Evolutionary conservation across 768 basidiomycete species (phyloP).

Genomic region (Termitomyces titanicus): DNA sequence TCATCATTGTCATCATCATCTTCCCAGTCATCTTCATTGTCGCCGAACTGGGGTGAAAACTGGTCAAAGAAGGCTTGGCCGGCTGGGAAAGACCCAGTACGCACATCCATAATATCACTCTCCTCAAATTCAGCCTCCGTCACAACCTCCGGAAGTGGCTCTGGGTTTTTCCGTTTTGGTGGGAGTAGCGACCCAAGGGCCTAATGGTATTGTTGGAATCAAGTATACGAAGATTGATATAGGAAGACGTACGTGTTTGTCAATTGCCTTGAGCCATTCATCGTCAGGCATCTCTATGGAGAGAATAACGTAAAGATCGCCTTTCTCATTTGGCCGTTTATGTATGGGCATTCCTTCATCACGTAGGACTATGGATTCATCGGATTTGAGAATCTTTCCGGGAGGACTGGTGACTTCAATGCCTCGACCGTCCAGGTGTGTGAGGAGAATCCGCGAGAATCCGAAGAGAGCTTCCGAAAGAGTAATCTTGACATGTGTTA

Average conservation of each 20-base stretch:
- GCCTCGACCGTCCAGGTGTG: slow-evolving; percentile 93
- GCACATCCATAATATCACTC: slow-evolving; percentile 78
- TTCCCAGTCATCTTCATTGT: slow-evolving; percentile 64
- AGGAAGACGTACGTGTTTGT: slow-evolving; percentile 47
- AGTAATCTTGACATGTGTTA: slow-evolving; percentile 79
- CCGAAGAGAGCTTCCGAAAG: slow-evolving; percentile 93
- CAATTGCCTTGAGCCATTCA: slow-evolving; percentile 69
- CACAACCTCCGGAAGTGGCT: slow-evolving; percentile 67
- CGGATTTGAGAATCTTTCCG: slow-evolving; percentile 71
- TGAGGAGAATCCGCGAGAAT: slow-evolving; percentile 88
- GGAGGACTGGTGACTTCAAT: slow-evolving; percentile 72
- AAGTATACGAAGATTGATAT: background rate
- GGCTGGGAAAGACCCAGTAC: slow-evolving; percentile 75
- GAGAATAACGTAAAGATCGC: slow-evolving; percentile 80
- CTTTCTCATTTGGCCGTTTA: slow-evolving; percentile 62
- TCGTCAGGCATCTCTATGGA: slow-evolving; percentile 86
- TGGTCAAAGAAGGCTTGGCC: slow-evolving; percentile 75
- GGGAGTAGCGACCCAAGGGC: slow-evolving; percentile 66
- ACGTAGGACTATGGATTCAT: slow-evolving; percentile 68
- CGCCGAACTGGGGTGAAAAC: slow-evolving; percentile 70
- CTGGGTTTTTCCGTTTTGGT: slow-evolving; percentile 70
- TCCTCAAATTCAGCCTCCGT: slow-evolving; percentile 72
- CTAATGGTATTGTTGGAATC: slow-evolving; percentile 30
- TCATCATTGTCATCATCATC: slow-evolving; percentile 73
- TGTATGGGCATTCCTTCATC: slow-evolving; percentile 90